A percentile compares a stretch with the other conserved stretches of the same genome.
phyloP scores from a whole-genome alignment of 2,329 filamentous ascomycete genomes.

The Dothideomycetes sp. region DNA sequence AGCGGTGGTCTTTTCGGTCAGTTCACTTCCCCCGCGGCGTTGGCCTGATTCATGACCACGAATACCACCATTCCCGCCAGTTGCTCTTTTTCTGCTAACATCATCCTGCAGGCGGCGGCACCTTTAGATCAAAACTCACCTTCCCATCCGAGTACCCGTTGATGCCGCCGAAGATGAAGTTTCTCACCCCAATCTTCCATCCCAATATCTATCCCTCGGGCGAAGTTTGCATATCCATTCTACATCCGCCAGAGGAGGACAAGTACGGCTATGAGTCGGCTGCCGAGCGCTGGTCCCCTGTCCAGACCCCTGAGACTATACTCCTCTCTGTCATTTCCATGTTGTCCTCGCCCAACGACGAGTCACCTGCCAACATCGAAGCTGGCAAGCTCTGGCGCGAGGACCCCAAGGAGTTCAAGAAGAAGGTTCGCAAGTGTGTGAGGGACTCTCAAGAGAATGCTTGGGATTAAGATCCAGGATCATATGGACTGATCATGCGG shows the following conservation, averaged over 20 bases:
- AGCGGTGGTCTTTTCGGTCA: constrained; percentile 6
- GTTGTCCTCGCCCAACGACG: constrained; percentile 85
- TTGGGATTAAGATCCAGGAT: constrained; percentile 17
- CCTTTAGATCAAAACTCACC: constrained; percentile 74
- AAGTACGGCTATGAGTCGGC: constrained; percentile 87
- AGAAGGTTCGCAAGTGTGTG: constrained; percentile 65
- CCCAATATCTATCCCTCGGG: constrained; percentile 67
- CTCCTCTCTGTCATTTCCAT: constrained; percentile 85
- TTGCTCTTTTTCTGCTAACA: constrained; percentile 24
- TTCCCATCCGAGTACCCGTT: constrained; percentile 84
- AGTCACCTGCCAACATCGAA: constrained; percentile 91
- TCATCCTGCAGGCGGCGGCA: constrained; percentile 50
- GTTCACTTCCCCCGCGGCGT: not conserved
- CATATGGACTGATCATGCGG: not conserved
- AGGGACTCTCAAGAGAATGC: constrained; percentile 60
- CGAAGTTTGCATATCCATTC: constrained; percentile 89
- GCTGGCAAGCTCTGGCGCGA: constrained; percentile 81
- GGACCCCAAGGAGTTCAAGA: constrained; percentile 68
- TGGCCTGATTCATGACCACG: too few species aligned
- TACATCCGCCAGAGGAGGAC: constrained; percentile 91
- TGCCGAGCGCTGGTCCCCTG: constrained; percentile 84
- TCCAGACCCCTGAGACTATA: constrained; percentile 92
- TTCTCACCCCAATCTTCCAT: constrained; percentile 80
- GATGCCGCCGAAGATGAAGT: constrained; percentile 78
- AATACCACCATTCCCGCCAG: too few species aligned